Percentiles rank a stretch among this genome's conserved stretches.
Conservation (phyloP, 2,329 filamentous ascomycete species). For the Cyphellophora attinorum region DNA sequence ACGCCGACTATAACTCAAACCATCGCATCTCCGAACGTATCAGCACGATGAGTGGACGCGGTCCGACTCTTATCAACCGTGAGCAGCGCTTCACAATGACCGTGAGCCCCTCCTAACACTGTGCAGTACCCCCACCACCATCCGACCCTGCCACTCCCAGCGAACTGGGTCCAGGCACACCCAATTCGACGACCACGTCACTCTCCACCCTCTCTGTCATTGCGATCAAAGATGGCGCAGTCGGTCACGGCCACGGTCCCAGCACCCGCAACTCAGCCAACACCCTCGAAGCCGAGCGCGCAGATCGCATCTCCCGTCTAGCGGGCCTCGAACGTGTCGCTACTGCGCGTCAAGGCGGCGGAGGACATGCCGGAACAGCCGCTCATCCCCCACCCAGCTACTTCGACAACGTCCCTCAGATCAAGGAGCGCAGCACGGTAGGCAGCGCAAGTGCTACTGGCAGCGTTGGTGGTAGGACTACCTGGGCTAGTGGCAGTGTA, state of each 20-base stretch:
- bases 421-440: constrained; percentile 79
- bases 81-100: too few species aligned
- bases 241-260: constrained; percentile 57
- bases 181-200: constrained; percentile 84
- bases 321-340: constrained; percentile 83
- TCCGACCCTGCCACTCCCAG: constrained; percentile 79
- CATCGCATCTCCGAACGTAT: too few species aligned
- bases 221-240: constrained; percentile 92
- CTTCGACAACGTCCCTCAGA: constrained; percentile 67
- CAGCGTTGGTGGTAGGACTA: constrained; percentile 57
- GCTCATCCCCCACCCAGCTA: constrained; percentile 51
- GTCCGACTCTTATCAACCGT: constrained; percentile 16
- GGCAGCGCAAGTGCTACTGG: constrained; percentile 83
- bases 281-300: constrained; percentile 82
- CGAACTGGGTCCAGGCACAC: constrained; percentile 81
- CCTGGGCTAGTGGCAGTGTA: constrained; percentile 58
- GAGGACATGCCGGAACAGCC: constrained; percentile 16
- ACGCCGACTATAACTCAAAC: too few species aligned
- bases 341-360: constrained; percentile 49
- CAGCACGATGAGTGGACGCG: constrained; percentile 13
- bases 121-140: constrained; percentile 73
- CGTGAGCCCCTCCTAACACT: constrained; percentile 27
- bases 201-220: constrained; percentile 87
- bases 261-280: constrained; percentile 52
- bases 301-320: constrained; percentile 88